Percentiles rank a stretch among this genome's conserved stretches.
These are phyloP conservation scores for Neopestalotiopsis sp. DNA, from an alignment of 2,329 filamentous ascomycete genomes.

Conservation along the genomic window DNA sequence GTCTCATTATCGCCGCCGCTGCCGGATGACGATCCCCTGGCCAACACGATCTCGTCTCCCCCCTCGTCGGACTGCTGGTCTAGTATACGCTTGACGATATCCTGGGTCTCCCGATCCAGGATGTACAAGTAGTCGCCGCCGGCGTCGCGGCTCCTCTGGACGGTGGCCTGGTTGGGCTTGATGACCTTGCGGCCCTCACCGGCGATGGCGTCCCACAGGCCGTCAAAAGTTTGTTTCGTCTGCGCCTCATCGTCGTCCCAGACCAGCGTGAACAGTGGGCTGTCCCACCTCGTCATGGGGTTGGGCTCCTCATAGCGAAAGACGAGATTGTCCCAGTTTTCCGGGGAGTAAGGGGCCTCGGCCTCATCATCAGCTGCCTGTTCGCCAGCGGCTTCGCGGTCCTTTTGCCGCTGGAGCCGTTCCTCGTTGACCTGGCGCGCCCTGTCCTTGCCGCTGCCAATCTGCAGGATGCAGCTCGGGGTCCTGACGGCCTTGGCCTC, in stretches of 20 bases:
- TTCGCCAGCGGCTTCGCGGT: conserved; percentile 43
- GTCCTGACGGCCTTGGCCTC: conserved; percentile 82
- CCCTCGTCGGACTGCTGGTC: conserved; percentile 73
- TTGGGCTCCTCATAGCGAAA: conserved; percentile 89
- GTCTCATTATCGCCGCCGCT: conserved; percentile 45
- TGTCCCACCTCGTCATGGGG: conserved; percentile 84
- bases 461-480: conserved; percentile 74
- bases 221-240: conserved; percentile 59
- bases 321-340: conserved; percentile 78
- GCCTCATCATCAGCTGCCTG: conserved; percentile 35
- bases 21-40: conserved; percentile 31
- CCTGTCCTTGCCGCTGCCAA: conserved; percentile 61
- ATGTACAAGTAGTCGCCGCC: conserved; percentile 79
- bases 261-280: conserved; percentile 78
- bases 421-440: conserved; percentile 65
- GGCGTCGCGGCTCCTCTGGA: conserved; percentile 67
- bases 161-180: conserved; percentile 77
- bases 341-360: conserved; percentile 56
- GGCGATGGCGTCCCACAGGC: conserved; percentile 77
- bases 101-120: conserved; percentile 79
- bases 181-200: conserved; percentile 68
- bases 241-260: conserved; percentile 76
- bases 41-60: conserved; percentile 61
- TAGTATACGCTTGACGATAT: conserved; percentile 73
- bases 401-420: conserved; percentile 52